Base-by-base conservation (phyloP, 768 basidiomycete species). In the Pleurotus ostreatus region DNA sequence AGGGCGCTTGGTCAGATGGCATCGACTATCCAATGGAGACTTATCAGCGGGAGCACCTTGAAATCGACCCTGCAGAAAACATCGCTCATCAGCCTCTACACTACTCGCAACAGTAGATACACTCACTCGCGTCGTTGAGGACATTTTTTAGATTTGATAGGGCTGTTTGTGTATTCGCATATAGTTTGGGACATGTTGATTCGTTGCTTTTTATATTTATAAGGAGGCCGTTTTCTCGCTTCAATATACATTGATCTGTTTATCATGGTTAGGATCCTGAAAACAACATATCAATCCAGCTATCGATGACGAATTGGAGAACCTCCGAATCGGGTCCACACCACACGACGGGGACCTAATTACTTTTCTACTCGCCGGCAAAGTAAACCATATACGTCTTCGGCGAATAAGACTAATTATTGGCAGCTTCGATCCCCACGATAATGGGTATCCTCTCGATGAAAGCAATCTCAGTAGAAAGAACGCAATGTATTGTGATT, bases 391-490 rank as follows among this genome's bases (percentile, higher is more conserved):
- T n/a, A 20, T 23, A 12, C 51, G 39, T 39, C 51, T 53, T 53
- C 51, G 51, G 51, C 39, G n/a, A 53, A 39, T 39, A 53, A 53
- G 51, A 20, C 51, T 40, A 53, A 41, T 40, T 16, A 18, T 18
- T 52, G 15, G 22, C 40, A 41, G 40, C 51, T 37, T 52, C 22
- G 39, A 11, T 15, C 18, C 51, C 51, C 30, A 30, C 30, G 30
- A 30, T 30, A 30, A 30, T 30, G 30, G 30, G 30, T 9, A 30
- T 30, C 9, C 30, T 30, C 30, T 9, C 30, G 9, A 30, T 30
- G 30, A 30, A 30, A 30, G 30, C 9, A 30, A 30, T 30, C 30
- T 30, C 3, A 30, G 30, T 30, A 30, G 30, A 30, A 30, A 9
- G 30, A 9, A 30, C 9, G 30, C 30, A 30, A 9, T 30, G 26